Percentiles rank a stretch among this genome's conserved stretches.
Conservation (phyloP, 306 rosid genomes). For the Dalbergia cochinchinensis region DNA sequence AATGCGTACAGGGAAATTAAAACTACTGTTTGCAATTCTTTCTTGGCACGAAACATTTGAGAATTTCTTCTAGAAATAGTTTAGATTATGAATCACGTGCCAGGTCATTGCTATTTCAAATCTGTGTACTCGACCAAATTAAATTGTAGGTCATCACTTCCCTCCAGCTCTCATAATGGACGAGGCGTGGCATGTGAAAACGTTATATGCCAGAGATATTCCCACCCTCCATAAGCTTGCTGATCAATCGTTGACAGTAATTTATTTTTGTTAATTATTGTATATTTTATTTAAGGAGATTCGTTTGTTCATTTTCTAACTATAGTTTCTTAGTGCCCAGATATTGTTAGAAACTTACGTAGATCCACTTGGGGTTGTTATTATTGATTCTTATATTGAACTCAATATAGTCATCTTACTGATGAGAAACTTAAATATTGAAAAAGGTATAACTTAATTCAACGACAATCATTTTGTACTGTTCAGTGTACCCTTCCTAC, state of each 20-base stretch:
- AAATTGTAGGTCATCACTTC: not conserved
- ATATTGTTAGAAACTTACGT: too few relatives aligned
- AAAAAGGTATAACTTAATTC: not conserved
- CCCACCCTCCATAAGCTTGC: not conserved
- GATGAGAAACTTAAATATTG: not conserved
- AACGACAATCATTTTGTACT: not conserved
- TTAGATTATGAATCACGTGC: not conserved
- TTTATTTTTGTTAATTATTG: not conserved
- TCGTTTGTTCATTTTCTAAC: not conserved
- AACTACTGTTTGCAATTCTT: not conserved
- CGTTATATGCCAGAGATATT: not conserved
- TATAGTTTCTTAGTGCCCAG: not conserved
- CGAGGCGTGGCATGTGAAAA: conserved; percentile 1
- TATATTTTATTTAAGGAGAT: not conserved
- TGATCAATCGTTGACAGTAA: not conserved
- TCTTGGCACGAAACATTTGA: not conserved
- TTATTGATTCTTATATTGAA: not conserved
- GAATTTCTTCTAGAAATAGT: not conserved
- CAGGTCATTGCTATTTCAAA: not conserved
- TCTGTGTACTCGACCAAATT: not conserved
- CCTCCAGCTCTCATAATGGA: not conserved
- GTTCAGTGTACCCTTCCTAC: not conserved
- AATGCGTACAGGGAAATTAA: not conserved
- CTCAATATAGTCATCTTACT: not conserved
- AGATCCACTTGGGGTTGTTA: not conserved